phyloP scores from a whole-genome alignment of 257 asterid species.

The Solanum etuberosum region DNA sequence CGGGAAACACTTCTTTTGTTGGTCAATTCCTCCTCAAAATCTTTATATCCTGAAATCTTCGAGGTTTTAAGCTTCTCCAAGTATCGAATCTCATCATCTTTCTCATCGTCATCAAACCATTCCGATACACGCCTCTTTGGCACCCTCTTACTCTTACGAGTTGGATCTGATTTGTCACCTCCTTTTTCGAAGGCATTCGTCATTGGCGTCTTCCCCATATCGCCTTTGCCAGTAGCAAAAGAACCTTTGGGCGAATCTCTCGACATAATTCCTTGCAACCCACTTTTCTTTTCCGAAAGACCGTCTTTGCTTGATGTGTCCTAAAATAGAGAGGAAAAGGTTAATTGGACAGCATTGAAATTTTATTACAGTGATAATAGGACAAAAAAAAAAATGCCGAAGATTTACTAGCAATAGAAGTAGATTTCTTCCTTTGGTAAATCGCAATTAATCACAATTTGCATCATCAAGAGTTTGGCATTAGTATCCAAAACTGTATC shows the following conservation, averaged over 20 bases:
- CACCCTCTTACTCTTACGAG: conserved; percentile 81
- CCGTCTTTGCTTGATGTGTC: conserved; percentile 40
- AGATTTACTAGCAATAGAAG: conserved; percentile 19
- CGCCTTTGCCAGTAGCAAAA: conserved; percentile 41
- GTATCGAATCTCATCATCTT: conserved; percentile 83
- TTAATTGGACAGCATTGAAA: conserved; percentile 6
- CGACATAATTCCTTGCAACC: conserved; percentile 48
- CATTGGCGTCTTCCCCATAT: conserved; percentile 27
- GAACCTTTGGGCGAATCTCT: conserved; percentile 49
- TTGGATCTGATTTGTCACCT: conserved; percentile 55
- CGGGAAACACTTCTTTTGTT: conserved; percentile 26
- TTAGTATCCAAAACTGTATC: not conserved
- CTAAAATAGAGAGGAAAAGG: conserved; percentile 31
- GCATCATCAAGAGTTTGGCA: not conserved
- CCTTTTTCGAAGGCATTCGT: conserved; percentile 36
- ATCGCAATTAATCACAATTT: not conserved
- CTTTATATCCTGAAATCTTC: conserved; percentile 33
- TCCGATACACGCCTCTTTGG: conserved; percentile 73
- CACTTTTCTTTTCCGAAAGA: conserved; percentile 36
- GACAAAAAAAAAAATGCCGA: conserved; percentile 13
- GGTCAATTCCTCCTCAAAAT: conserved; percentile 38
- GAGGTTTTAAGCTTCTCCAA: conserved; percentile 78
- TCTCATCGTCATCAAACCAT: conserved; percentile 66
- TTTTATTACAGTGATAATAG: conserved; percentile 6
- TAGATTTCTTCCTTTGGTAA: not conserved